phyloP scores from a whole-genome alignment of 768 basidiomycete genomes.

The Amanita brunnescens region DNA sequence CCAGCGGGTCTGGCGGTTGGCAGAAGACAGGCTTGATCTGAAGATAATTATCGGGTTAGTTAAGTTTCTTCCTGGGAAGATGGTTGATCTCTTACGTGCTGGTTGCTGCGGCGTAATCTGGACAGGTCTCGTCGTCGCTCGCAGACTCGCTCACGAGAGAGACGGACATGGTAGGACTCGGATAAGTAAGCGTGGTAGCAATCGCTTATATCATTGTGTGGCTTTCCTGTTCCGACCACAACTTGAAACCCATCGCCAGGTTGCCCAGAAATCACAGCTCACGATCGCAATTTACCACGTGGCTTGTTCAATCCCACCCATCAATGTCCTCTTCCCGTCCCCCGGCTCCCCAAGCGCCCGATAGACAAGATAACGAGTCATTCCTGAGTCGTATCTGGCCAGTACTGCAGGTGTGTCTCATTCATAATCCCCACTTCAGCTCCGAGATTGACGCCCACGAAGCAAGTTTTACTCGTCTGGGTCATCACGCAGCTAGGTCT shows the following conservation, averaged over 20 bases:
- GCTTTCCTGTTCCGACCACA: no score
- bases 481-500: slow-evolving; percentile 57
- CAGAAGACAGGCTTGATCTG: slow-evolving; percentile 10
- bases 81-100: no score
- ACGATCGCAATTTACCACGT: no score
- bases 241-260: no score
- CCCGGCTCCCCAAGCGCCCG: not conserved
- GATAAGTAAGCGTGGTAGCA: not conserved
- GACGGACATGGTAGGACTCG: not conserved
- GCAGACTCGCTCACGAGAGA: not conserved
- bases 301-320: no score
- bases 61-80: no score
- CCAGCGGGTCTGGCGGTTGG: no score
- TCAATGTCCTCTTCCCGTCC: slow-evolving; percentile 1
- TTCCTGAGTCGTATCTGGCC: slow-evolving; percentile 12
- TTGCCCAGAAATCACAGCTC: no score
- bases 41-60: no score
- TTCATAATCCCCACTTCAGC: not conserved
- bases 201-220: not conserved
- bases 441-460: slow-evolving; percentile 19
- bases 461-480: slow-evolving; percentile 66
- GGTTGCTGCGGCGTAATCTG: slow-evolving; percentile 31
- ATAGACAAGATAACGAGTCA: slow-evolving; percentile 14
- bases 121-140: slow-evolving; percentile 26
- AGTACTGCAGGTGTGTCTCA: slow-evolving; percentile 15